These are phyloP conservation scores for Boletus sp. DNA, from an alignment of 1,284 basidiomycete genomes.

Conservation along the genomic window DNA sequence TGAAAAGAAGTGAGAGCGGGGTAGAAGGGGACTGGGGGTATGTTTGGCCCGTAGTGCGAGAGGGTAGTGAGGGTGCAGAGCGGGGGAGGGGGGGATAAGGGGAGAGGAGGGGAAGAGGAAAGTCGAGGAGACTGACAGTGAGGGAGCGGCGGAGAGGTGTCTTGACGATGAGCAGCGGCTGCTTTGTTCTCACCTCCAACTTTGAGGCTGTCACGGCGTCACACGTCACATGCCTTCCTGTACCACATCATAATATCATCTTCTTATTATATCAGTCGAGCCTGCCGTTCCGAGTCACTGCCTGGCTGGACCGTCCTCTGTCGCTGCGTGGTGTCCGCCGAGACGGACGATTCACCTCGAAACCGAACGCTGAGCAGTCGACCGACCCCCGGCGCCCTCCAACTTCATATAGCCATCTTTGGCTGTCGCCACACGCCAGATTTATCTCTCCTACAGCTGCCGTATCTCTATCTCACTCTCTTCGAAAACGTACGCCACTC, in stretches of 20 bases:
- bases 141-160: conserved; percentile 17
- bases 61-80: neutral
- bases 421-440: conserved; percentile 7
- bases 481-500: too few species aligned
- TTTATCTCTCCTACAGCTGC: conserved; percentile 2
- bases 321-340: too few species aligned
- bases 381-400: neutral
- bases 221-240: conserved; percentile 10
- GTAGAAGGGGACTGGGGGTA: neutral
- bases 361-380: neutral
- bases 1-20: neutral
- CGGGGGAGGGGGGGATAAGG: neutral
- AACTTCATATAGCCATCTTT: conserved; percentile 7
- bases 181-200: conserved; percentile 27
- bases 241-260: neutral
- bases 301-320: too few species aligned
- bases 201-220: conserved; percentile 21
- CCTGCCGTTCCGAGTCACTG: neutral
- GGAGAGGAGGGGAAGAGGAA: neutral
- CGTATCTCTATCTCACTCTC: neutral
- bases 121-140: conserved; percentile 1
- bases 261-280: too few species aligned
- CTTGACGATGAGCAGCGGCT: conserved; percentile 21
- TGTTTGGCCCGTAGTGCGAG: neutral
- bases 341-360: too few species aligned